Percentiles rank a stretch among this genome's conserved stretches.
Conservation (phyloP, 257 asterid species). For the Plantago ovata region DNA sequence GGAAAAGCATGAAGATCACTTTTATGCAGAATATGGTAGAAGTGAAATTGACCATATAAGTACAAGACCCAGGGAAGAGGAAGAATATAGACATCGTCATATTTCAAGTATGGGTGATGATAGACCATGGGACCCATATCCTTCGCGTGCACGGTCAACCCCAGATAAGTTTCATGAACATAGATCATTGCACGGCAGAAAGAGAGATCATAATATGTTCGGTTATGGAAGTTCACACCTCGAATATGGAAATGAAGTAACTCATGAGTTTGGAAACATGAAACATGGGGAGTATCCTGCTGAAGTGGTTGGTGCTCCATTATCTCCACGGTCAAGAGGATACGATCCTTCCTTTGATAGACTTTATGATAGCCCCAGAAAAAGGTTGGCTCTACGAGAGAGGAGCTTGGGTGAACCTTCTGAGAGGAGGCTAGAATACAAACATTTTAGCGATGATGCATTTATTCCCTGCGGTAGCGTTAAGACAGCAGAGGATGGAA, state of each 20-base stretch:
- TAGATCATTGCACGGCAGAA: too few species aligned
- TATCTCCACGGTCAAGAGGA: constrained; percentile 29
- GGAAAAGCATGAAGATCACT: constrained; percentile 28
- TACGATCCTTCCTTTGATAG: constrained; percentile 25
- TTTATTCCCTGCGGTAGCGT: constrained; percentile 26
- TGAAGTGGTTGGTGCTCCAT: constrained; percentile 27
- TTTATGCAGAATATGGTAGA: constrained; percentile 20
- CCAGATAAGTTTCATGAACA: constrained; percentile 8
- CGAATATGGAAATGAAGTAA: too few species aligned
- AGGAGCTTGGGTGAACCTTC: constrained; percentile 20
- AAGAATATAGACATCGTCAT: constrained; percentile 33
- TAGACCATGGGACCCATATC: constrained; percentile 29
- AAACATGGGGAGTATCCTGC: constrained; percentile 25
- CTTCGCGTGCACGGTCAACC: constrained; percentile 24
- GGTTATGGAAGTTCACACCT: too few species aligned
- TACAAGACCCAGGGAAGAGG: constrained; percentile 30
- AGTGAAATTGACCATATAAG: background rate
- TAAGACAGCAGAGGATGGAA: constrained; percentile 32
- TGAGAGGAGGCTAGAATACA: constrained; percentile 26
- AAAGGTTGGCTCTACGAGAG: constrained; percentile 8
- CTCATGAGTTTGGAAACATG: constrained; percentile 29
- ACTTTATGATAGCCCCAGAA: constrained; percentile 28
- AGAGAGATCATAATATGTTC: too few species aligned
- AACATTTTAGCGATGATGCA: constrained; percentile 25
- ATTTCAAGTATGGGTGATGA: constrained; percentile 33